Evolutionary conservation across 2,329 filamentous ascomycete species (phyloP), one percentile per base, ranked within the genome.

Genomic region (Annulohypoxylon truncatum): DNA sequence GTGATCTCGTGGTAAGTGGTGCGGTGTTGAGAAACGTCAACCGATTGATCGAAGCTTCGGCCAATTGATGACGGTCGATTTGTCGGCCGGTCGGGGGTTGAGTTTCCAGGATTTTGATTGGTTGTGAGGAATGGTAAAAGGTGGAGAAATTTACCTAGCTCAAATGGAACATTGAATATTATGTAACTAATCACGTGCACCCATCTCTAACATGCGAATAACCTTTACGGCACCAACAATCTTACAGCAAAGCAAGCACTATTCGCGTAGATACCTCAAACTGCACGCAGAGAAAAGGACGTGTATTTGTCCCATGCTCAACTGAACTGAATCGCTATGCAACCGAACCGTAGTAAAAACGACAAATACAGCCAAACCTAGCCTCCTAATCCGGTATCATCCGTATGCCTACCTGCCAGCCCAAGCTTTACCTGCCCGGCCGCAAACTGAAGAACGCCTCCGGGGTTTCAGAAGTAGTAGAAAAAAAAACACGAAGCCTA

Each of bases 291-390:
- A 46, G 26, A 46, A 53, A 8, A 35, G 52, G 15, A 54, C 24
- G 20, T 54, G 3, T 52, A 38, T 35, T 35, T 35, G 22, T 44
- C 38, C 56, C 15, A 60, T 60, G 56, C 58, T 50, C 42, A 55
- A 61, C 40, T 29, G 8, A 40, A 48, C 44, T 38, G n/a, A 54
- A 47, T 57, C 64, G 64, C 64, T 67, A 67, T 67, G 64, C 64
- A 67, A 29, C 55, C 55, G 22, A 64, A 61, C 52, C 56, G 28
- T 28, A 42, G 38, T 8, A 57, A 6, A 12, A 18, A n/a, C 33
- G n/a, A 28, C 40, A 29, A n/a, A n/a, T n/a, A 44, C 44, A 64
- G 2, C 46, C 50, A 15, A 52, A 35, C 28, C 51, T 2, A 18
- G 28, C 35, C 48, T 29, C 50, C 29, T 58, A 31, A 42, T 44